Evolutionary conservation across 306 rosid species (phyloP).

Genomic region (Myrica gale): DNA sequence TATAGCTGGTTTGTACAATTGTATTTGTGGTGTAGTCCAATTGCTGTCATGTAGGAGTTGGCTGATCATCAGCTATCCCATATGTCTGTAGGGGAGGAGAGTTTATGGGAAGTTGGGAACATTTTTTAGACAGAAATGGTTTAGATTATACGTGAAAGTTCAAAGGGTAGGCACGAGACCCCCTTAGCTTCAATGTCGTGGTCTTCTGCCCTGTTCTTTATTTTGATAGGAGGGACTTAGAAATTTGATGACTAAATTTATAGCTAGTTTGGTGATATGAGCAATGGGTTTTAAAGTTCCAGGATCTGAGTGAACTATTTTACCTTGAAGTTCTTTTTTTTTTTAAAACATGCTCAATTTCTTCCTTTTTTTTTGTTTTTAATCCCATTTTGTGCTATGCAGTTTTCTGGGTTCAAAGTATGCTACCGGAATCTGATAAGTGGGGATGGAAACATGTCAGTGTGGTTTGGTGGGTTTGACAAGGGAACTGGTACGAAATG

Average conservation of each 20-base stretch:
- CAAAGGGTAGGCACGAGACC: not conserved
- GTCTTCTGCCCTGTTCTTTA: not conserved
- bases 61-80: not conserved
- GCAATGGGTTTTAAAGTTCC: not conserved
- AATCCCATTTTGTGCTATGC: constrained; percentile 21
- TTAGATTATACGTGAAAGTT: not conserved
- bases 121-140: not conserved
- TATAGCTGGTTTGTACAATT: not conserved
- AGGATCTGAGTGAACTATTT: not conserved
- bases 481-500: constrained; percentile 61
- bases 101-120: not conserved
- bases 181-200: not conserved
- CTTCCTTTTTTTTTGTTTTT: not conserved
- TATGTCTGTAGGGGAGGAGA: not conserved
- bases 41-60: not conserved
- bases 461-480: constrained; percentile 63
- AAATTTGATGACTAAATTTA: constrained; percentile 2
- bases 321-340: not conserved
- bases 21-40: not conserved
- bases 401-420: constrained; percentile 29
- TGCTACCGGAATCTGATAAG: constrained; percentile 53
- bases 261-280: not conserved
- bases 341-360: constrained; percentile 14
- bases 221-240: not conserved
- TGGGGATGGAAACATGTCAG: constrained; percentile 67